Base-by-base conservation (phyloP, 2,329 filamentous ascomycete species). In the Diaporthe nobilis region DNA sequence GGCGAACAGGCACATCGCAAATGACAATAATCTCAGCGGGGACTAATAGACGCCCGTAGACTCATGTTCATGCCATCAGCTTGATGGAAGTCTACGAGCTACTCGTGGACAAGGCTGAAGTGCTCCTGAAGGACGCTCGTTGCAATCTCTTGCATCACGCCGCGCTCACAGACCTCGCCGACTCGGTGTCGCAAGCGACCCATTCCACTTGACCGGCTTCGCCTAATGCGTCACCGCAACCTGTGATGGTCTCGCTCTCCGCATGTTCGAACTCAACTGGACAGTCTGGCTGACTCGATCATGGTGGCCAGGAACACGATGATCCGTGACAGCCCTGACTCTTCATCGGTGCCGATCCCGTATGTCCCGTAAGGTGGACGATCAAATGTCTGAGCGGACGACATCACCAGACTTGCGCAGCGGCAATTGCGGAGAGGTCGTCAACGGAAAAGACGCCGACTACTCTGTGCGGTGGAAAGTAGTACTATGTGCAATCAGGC, bases 1-100 rank as follows among this genome's bases (percentile, higher is more conserved):
- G 8, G 65, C 65, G 65, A 53, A 68, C 65, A 68, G 65, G 65
- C 65, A 55, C 34, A 70, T 53, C 22, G 65, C 34, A 70, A 70
- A 55, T 70, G 15, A 70, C 65, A 70, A 55, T 55, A 55, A 70
- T 70, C 15, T 70, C 65, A 51, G 34, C 49, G 28, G 22, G 13
- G 34, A 28, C 49, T 42, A 42, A 28, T 2, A 31, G 34, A 22
- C 22, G 31, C 47, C 34, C 31, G 34, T 28, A 25, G 47, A 70
- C 65, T 20, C 49, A 25, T 28, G 49, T 25, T 12, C 10, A 10
- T 55, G 28, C 13, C 47, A 20, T 3, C 47, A 28, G 9, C 49
- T 22, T 55, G 28, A 28, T 22, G 5, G 13, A 17, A 7, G 4
- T 22, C n/a, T 53, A 20, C 12, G 9, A 42, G 47, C 49, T 25